Evolutionary conservation across 306 rosid genomes (phyloP).

Genomic region (Carpinus fangiana): DNA sequence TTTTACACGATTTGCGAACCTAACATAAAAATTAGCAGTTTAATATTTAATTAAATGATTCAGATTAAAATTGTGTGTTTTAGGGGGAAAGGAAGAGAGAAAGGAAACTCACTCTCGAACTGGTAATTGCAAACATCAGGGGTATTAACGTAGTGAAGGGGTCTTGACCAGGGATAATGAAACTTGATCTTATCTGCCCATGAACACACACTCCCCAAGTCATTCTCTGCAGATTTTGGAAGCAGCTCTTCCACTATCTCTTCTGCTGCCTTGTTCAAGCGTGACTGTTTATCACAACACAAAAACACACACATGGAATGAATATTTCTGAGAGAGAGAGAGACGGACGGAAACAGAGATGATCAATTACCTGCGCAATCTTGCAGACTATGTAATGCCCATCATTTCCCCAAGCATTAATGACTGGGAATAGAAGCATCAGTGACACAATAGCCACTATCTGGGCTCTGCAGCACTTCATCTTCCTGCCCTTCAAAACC

Average conservation of each 20-base stretch:
- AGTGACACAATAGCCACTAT: constrained; percentile 26
- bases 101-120: constrained; percentile 41
- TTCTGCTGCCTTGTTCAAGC: constrained; percentile 54
- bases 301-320: neutral
- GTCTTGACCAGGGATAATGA: constrained; percentile 65
- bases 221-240: constrained; percentile 52
- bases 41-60: too few species aligned
- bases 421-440: constrained; percentile 46
- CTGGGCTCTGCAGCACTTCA: constrained; percentile 30
- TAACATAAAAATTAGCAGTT: too few species aligned
- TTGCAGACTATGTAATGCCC: constrained; percentile 67
- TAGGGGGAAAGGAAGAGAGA: neutral
- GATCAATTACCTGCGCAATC: constrained; percentile 65
- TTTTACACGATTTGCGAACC: too few species aligned
- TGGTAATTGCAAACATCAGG: constrained; percentile 68
- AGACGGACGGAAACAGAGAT: neutral
- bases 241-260: constrained; percentile 64
- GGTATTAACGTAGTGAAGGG: constrained; percentile 76
- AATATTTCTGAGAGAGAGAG: neutral
- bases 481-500: constrained; percentile 21
- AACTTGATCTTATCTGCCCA: constrained; percentile 74
- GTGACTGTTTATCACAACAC: constrained; percentile 35
- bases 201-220: constrained; percentile 56
- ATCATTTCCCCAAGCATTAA: constrained; percentile 68
- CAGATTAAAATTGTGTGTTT: too few species aligned